Conservation (phyloP, 75 land plant species). For the Picea sitchensis region DNA sequence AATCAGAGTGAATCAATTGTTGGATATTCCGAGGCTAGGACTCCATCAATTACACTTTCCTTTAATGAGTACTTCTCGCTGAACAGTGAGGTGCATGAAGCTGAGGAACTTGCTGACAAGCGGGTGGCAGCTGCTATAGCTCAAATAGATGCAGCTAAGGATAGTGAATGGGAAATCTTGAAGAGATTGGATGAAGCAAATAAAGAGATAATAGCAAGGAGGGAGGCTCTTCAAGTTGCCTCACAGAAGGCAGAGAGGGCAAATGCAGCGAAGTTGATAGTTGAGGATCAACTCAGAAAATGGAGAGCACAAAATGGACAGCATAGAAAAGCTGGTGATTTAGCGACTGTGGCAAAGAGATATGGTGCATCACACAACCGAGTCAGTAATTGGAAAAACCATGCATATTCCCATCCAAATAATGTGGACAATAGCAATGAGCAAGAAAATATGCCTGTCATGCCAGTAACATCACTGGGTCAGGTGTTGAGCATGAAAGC, state of each 20-base stretch:
- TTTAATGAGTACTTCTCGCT: constrained; percentile 25
- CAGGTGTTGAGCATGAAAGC: neutral
- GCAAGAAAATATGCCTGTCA: neutral
- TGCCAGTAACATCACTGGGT: neutral
- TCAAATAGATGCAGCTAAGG: constrained; percentile 31
- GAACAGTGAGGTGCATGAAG: constrained; percentile 16
- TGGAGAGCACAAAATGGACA: constrained; percentile 11
- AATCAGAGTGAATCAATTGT: constrained; percentile 6
- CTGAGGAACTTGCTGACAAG: constrained; percentile 35
- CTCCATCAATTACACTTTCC: constrained; percentile 3
- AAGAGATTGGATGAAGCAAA: constrained; percentile 12
- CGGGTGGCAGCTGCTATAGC: constrained; percentile 35
- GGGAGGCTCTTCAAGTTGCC: constrained; percentile 17
- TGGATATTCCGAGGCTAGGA: neutral
- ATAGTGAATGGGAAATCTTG: constrained; percentile 22
- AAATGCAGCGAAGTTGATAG: constrained; percentile 32
- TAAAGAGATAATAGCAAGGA: constrained; percentile 14
- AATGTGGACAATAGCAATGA: neutral
- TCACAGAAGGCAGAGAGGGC: constrained; percentile 22
- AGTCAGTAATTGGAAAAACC: neutral
- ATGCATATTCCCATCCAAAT: neutral
- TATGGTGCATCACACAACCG: neutral
- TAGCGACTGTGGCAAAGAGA: neutral
- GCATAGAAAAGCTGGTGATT: constrained; percentile 7
- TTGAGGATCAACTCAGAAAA: constrained; percentile 20